Percentiles rank a stretch among this genome's conserved stretches.
Evolutionary conservation across 192 early-diverging fungal species (phyloP).

Genomic region (Mortierella antarctica): DNA sequence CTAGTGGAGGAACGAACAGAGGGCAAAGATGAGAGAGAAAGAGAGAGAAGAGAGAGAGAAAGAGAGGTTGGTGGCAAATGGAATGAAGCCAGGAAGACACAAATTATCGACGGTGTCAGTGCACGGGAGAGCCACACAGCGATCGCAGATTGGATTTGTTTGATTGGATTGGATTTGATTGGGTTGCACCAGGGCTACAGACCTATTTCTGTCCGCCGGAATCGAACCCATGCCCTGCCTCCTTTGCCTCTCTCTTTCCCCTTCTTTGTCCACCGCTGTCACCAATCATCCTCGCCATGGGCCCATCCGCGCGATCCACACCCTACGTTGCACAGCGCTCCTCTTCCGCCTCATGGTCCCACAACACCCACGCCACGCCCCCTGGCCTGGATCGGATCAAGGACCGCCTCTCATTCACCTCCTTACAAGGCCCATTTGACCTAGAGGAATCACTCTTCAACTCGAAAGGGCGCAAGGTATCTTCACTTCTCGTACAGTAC

Average conservation of each 20-base stretch:
- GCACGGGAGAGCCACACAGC: neutral
- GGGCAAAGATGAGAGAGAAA: neutral
- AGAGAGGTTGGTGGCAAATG: neutral
- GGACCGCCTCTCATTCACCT: conserved; percentile 1
- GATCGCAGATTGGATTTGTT: no score
- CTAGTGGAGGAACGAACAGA: neutral
- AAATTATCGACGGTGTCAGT: neutral
- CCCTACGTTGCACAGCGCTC: no score
- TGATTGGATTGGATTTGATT: no score
- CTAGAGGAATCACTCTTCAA: conserved; percentile 13
- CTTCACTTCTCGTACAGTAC: neutral
- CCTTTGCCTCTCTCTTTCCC: no score
- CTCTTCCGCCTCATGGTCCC: neutral
- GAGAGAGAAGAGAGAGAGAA: neutral
- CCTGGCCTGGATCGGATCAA: conserved; percentile 10
- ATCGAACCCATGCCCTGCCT: no score
- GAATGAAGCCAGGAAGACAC: neutral
- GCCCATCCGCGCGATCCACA: no score
- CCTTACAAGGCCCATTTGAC: neutral
- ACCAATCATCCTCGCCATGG: no score
- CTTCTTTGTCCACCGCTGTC: no score
- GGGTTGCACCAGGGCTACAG: no score
- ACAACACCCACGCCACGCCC: neutral
- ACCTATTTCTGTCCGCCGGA: no score
- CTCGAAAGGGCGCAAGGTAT: conserved; percentile 23